phyloP scores from a whole-genome alignment of 2,329 filamentous ascomycete genomes.

The Fusarium udum region DNA sequence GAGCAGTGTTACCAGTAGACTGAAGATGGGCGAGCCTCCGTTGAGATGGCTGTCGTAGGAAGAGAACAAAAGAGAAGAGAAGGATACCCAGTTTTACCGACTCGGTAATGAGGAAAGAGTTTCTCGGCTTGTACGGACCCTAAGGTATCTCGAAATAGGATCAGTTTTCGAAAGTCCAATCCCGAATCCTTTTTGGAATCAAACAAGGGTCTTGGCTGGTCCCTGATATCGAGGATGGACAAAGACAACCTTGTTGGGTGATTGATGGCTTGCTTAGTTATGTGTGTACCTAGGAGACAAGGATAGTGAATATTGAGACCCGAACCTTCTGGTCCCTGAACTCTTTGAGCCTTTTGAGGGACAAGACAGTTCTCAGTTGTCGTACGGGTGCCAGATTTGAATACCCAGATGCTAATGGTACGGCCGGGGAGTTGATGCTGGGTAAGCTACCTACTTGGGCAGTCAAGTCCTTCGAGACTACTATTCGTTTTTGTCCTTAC shows the following conservation, averaged over 20 bases:
- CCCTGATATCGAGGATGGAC: neutral
- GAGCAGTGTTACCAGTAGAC: conserved; percentile 33
- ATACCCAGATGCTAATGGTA: neutral
- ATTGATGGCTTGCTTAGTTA: neutral
- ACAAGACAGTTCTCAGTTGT: neutral
- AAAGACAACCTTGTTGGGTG: conserved; percentile 27
- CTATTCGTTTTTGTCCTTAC: neutral
- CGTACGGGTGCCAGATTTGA: neutral
- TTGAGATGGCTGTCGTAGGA: conserved; percentile 3
- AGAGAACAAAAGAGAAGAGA: neutral
- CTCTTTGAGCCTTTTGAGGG: neutral
- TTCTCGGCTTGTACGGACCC: neutral
- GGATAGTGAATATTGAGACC: neutral
- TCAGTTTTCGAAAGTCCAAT: neutral
- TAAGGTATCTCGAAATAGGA: neutral
- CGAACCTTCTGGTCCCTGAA: neutral
- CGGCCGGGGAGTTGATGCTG: neutral
- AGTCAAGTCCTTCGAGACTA: neutral
- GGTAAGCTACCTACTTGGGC: neutral
- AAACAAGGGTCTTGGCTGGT: neutral
- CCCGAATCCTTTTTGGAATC: neutral
- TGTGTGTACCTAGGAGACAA: neutral
- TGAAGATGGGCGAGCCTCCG: conserved; percentile 18
- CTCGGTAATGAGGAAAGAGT: neutral
- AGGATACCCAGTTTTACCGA: neutral